These are phyloP conservation scores for Helicostylum pulchrum DNA, from an alignment of 192 early-diverging fungal species.

Conservation along the genomic window DNA sequence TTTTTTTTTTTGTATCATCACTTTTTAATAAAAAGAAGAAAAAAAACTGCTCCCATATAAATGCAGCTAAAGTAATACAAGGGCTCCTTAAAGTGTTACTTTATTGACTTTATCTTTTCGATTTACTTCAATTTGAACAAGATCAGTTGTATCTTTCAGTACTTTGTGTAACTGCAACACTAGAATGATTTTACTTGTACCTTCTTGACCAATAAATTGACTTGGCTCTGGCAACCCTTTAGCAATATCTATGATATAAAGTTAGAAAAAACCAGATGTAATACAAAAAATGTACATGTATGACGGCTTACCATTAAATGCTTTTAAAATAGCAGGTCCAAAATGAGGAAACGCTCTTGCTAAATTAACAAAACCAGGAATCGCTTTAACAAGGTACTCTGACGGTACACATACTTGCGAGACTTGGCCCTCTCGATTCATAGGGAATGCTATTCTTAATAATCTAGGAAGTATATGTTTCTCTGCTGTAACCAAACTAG, in stretches of 20 bases:
- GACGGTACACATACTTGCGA: slow-evolving; percentile 21
- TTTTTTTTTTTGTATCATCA: too few relatives aligned
- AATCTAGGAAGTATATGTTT: slow-evolving; percentile 27
- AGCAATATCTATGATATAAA: slow-evolving; percentile 20
- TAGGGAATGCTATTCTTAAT: slow-evolving; percentile 27
- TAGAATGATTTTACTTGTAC: slow-evolving; percentile 19
- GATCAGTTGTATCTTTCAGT: slow-evolving; percentile 14
- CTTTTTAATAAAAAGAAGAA: neutral
- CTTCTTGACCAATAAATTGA: slow-evolving; percentile 26
- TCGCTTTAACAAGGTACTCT: slow-evolving; percentile 25
- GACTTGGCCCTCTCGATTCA: neutral
- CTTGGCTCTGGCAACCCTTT: slow-evolving; percentile 24
- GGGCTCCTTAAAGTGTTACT: slow-evolving; percentile 11
- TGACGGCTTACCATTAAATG: slow-evolving; percentile 23
- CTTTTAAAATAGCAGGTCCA: slow-evolving; percentile 18
- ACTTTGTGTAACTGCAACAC: slow-evolving; percentile 23
- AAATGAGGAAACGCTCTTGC: slow-evolving; percentile 35
- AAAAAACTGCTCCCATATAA: too few relatives aligned
- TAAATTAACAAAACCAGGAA: slow-evolving; percentile 23
- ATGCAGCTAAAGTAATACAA: too few relatives aligned
- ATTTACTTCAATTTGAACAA: slow-evolving; percentile 18
- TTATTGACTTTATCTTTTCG: slow-evolving; percentile 31
- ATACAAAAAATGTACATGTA: too few relatives aligned
- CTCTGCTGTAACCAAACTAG: slow-evolving; percentile 23
- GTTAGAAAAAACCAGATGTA: too few relatives aligned